These are phyloP conservation scores for Lachnellula subtilissima DNA, from an alignment of 2,329 filamentous ascomycete genomes.

Conservation along the genomic window DNA sequence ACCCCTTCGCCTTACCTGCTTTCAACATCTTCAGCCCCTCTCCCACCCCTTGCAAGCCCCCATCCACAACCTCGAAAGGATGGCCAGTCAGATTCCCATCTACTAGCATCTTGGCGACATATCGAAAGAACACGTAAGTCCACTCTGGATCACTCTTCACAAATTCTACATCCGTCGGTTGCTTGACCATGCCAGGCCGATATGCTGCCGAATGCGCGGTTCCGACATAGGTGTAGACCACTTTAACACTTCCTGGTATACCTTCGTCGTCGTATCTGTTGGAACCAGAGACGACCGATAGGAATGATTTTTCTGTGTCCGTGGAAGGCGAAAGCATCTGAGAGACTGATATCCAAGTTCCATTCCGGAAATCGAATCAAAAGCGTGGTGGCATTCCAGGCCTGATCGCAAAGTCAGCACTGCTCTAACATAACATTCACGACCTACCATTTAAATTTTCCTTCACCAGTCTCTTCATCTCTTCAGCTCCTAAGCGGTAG, in stretches of 20 bases:
- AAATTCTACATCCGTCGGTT: slow-evolving; percentile 4
- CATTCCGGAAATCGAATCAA: slow-evolving; percentile 16
- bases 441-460: background rate
- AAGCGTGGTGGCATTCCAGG: slow-evolving; percentile 13
- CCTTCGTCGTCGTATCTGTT: slow-evolving; percentile 11
- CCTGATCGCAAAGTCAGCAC: background rate
- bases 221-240: slow-evolving; percentile 13
- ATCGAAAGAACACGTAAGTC: slow-evolving; percentile 5
- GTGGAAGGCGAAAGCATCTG: slow-evolving; percentile 30
- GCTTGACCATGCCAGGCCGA: slow-evolving; percentile 11
- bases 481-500: slow-evolving; percentile 44
- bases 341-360: slow-evolving; percentile 13
- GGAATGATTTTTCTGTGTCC: slow-evolving; percentile 37
- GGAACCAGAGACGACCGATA: slow-evolving; percentile 12
- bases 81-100: slow-evolving; percentile 45
- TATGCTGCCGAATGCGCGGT: slow-evolving; percentile 14
- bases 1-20: slow-evolving; percentile 30
- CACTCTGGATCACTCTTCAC: slow-evolving; percentile 10
- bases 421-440: background rate
- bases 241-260: slow-evolving; percentile 6
- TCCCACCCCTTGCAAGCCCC: slow-evolving; percentile 30
- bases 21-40: slow-evolving; percentile 30
- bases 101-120: slow-evolving; percentile 34
- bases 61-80: slow-evolving; percentile 35
- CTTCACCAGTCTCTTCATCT: slow-evolving; percentile 29